phyloP scores from a whole-genome alignment of 2,329 filamentous ascomycete genomes.

The Pyricularia pennisetigena region DNA sequence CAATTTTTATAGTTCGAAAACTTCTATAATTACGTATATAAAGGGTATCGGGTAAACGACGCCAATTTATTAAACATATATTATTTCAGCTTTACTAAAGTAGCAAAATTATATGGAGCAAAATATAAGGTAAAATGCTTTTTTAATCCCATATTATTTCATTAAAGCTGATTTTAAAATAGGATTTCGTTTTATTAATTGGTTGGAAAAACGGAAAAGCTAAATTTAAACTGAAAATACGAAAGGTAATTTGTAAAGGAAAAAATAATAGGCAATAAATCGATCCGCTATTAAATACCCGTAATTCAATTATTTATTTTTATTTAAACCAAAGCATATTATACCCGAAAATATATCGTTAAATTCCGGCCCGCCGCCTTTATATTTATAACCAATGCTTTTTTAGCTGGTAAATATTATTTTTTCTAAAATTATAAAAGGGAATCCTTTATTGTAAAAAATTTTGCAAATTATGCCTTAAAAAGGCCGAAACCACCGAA shows the following conservation, averaged over 20 bases:
- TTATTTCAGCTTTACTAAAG: slow-evolving; percentile 6
- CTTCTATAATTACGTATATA: slow-evolving; percentile 6
- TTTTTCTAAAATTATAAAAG: neutral
- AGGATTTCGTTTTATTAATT: slow-evolving; percentile 5
- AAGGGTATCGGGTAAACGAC: slow-evolving; percentile 4
- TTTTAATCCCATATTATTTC: neutral
- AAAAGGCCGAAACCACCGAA: neutral
- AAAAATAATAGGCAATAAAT: slow-evolving; percentile 7
- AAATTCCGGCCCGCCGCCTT: slow-evolving; percentile 2
- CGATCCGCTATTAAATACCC: neutral
- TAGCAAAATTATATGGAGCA: slow-evolving; percentile 6
- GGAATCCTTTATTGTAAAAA: neutral
- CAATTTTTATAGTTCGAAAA: slow-evolving; percentile 7
- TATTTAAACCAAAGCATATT: slow-evolving; percentile 3
- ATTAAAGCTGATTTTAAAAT: neutral
- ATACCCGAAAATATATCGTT: slow-evolving; percentile 5
- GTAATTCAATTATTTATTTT: slow-evolving; percentile 2
- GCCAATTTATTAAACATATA: slow-evolving; percentile 7
- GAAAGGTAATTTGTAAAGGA: slow-evolving; percentile 5
- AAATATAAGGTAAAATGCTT: slow-evolving; percentile 6
- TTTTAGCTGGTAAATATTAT: slow-evolving; percentile 6
- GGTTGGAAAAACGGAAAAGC: slow-evolving; percentile 5
- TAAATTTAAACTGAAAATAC: slow-evolving; percentile 7
- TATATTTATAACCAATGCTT: slow-evolving; percentile 6
- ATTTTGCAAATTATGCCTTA: neutral